Evolutionary conservation across 140 eudicot genomes (phyloP), one percentile per base, ranked within the genome.

Genomic region (Senecio squalidus): DNA sequence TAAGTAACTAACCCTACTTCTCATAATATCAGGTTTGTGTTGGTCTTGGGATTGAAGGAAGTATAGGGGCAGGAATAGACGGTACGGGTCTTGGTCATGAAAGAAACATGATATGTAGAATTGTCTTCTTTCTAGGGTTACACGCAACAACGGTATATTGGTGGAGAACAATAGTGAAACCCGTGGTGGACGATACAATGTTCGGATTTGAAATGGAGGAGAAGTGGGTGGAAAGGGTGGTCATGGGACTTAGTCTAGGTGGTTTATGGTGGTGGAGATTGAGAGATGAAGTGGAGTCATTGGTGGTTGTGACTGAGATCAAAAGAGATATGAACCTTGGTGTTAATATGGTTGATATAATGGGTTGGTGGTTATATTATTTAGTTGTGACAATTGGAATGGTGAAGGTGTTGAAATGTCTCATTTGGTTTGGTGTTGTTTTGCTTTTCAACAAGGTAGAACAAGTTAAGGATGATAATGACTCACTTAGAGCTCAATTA

Each of bases 321-420:
- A 82, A 75, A 56, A 71, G 75, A 14, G 81, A 69, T 75, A 34
- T 68, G 77, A 39, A 21, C 18, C 36, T 9, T 27, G 74, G 77
- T 9, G 62, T 66, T 60, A 74, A 76, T 6, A 36, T 72, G 70
- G 83, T 62, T 21, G 94, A 77, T 26, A 77, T 81, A 20, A 45
- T 78, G 55, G 87, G 97, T 20, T 83, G 89, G 90, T 89, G 95
- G 97, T 71, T 89, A 82, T 89, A 85, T 69, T 85, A 85, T 47
- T 25, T 85, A 68, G 85, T 93, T 24, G 94, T 82, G 53, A 65
- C 79, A 8, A 76, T 89, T 50, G 97, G 97, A 47, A 71, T 80
- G 72, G 75, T 79, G 33, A 85, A 86, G 78, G 70, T 80, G 67
- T 45, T 89, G 25, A 89, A 67, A 47, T 80, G 84, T 16, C 8